Conservation (phyloP, 768 basidiomycete species). For the Lactarius hengduanensis region DNA sequence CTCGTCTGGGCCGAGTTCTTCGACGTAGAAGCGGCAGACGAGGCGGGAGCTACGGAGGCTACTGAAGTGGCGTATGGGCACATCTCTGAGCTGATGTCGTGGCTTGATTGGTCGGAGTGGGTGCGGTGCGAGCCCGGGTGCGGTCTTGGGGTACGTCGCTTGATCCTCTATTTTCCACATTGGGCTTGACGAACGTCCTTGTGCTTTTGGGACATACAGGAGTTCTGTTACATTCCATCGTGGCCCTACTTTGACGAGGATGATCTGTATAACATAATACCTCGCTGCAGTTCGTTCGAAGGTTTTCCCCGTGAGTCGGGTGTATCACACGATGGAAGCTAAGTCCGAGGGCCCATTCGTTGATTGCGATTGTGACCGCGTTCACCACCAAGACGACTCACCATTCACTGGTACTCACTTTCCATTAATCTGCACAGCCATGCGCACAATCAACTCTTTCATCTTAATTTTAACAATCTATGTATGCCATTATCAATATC, state of each 20-base stretch:
- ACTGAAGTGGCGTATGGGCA: constrained; percentile 12
- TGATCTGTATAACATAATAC: constrained; percentile 22
- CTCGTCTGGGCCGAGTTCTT: constrained; percentile 28
- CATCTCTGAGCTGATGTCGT: constrained; percentile 24
- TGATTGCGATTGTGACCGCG: too few species aligned
- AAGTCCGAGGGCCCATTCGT: too few species aligned
- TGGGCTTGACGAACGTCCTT: background rate
- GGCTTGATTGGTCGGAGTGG: constrained; percentile 31
- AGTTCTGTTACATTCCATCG: constrained; percentile 26
- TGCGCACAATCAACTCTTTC: too few species aligned
- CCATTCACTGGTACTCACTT: too few species aligned
- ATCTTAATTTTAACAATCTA: too few species aligned
- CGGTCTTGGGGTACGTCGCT: constrained; percentile 24
- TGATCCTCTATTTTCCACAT: too few species aligned
- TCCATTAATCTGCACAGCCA: too few species aligned
- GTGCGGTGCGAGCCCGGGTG: constrained; percentile 27
- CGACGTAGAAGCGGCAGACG: constrained; percentile 24
- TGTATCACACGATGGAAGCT: too few species aligned
- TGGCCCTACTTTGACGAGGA: constrained; percentile 26
- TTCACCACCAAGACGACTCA: too few species aligned
- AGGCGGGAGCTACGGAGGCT: background rate
- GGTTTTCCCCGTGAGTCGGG: background rate
- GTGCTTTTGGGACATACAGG: constrained; percentile 1
- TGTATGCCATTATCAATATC: too few species aligned
- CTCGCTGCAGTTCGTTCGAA: constrained; percentile 14